Evolutionary conservation across 164 flowering plant species (phyloP), one percentile per base, ranked within the genome.

Genomic region (Sextonia rubra): DNA sequence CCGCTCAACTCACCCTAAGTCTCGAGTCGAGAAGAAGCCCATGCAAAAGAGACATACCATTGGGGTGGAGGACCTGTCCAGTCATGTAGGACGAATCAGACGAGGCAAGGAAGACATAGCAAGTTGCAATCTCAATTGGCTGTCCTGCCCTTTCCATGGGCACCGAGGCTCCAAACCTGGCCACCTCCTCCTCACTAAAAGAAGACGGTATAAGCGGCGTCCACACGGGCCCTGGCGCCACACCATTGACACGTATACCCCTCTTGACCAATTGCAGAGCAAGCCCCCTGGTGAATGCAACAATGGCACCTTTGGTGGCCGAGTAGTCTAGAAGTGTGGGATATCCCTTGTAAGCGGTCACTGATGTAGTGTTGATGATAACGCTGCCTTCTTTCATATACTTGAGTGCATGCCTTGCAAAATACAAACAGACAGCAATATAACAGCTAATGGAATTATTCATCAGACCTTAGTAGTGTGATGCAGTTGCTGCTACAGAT

Each of bases 111-210:
- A 88, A 91, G 4, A 93, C 96, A 58, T 84, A 89, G 2, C 80
- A 79, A 0, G 96, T 86, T 0, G 91, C 92, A 26, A 89, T 83
- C 82, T 92, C 95, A 20, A 48, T 18, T 0, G 92, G 95, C 80
- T 92, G 98, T 0, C 86, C 94, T 1, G 98, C 88, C 81, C 98
- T 81, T 14, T 81, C 76, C 98, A 93, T 93, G 0, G 98, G 94
- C 70, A 83, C 89, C 69, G 86, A 64, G 0, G 67, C 49, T 23
- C 98, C 92, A 44, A 93, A 93, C 0, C 66, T 74, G 1, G 77
- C 69, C 12, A 52, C 30, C 76, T 87, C 80, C 7, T 88, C 91
- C 68, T 85, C 87, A 4, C 17, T 60, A 68, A 91, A 87, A 0
- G 90, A 88, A 0, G 94, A 82, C 12, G 93, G 94, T 0, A 90